Evolutionary conservation across 2,329 filamentous ascomycete species (phyloP).

Genomic region (Clarireedia monteithiana): DNA sequence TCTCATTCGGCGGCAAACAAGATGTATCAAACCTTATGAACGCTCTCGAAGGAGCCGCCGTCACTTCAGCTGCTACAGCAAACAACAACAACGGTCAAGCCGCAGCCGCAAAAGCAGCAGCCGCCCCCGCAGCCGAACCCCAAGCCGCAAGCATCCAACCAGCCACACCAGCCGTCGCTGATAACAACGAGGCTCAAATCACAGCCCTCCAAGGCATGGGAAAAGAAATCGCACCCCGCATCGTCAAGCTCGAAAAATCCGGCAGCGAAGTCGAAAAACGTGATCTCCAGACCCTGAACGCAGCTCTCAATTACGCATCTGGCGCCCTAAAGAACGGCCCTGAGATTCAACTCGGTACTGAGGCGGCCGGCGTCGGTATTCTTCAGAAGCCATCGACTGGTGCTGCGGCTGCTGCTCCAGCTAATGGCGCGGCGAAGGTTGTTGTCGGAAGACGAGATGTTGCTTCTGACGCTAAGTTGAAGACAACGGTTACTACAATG

Average conservation of each 20-base stretch:
- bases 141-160: constrained; percentile 8
- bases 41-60: constrained; percentile 3
- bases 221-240: constrained; percentile 9
- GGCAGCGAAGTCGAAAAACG: constrained; percentile 30
- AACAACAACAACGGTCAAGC: not conserved
- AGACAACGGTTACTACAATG: constrained; percentile 28
- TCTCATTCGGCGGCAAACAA: constrained; percentile 7
- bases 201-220: constrained; percentile 8
- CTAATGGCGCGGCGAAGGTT: not conserved
- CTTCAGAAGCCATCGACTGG: not conserved
- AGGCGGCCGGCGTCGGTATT: constrained; percentile 27
- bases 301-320: constrained; percentile 39
- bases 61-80: not conserved
- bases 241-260: not conserved
- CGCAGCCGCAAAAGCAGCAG: constrained; percentile 1
- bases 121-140: constrained; percentile 4
- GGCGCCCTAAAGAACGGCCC: constrained; percentile 38
- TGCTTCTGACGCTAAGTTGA: constrained; percentile 14
- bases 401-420: not conserved
- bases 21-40: constrained; percentile 8
- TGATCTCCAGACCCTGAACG: constrained; percentile 40
- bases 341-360: constrained; percentile 41
- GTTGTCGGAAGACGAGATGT: constrained; percentile 9
- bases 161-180: constrained; percentile 7
- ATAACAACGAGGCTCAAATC: constrained; percentile 10